A percentile compares a stretch with the other conserved stretches of the same genome.
Evolutionary conservation across 495 filamentous ascomycete genomes (phyloP).

Genomic region (Copromyces sp.): DNA sequence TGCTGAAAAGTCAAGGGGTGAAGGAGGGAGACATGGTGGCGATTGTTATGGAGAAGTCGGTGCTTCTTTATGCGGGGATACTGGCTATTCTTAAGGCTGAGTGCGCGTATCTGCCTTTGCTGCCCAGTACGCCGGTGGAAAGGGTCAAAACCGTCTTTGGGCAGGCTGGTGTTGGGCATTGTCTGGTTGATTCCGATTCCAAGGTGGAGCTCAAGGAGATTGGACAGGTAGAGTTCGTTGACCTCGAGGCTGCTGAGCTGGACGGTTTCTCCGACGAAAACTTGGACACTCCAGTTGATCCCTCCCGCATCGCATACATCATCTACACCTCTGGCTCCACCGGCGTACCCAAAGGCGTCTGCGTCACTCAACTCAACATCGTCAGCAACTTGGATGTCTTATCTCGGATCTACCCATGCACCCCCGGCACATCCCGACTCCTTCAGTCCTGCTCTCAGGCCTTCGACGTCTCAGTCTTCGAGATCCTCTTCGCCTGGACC

Average conservation of each 20-base stretch:
- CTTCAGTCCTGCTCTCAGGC: constrained; percentile 65
- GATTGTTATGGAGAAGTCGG: constrained; percentile 61
- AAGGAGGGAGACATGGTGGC: constrained; percentile 46
- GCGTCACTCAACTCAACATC: constrained; percentile 58
- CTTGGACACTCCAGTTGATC: constrained; percentile 20
- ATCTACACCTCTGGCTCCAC: constrained; percentile 61
- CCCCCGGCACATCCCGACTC: constrained; percentile 34
- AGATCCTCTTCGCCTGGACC: constrained; percentile 70
- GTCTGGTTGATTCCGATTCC: constrained; percentile 29
- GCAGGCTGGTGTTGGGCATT: constrained; percentile 38
- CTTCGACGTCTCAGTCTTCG: constrained; percentile 72
- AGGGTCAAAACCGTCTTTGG: constrained; percentile 45
- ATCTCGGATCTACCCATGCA: constrained; percentile 46
- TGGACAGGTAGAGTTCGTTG: constrained; percentile 21
- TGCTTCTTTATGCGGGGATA: constrained; percentile 57
- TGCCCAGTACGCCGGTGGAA: constrained; percentile 49
- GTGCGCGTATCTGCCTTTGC: constrained; percentile 62
- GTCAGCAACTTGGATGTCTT: constrained; percentile 56
- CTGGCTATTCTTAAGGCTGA: constrained; percentile 63
- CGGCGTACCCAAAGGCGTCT: constrained; percentile 58
- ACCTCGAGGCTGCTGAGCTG: constrained; percentile 23
- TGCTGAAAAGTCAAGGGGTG: constrained; percentile 38
- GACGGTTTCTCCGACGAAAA: constrained; percentile 17
- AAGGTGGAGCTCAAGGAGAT: constrained; percentile 10
- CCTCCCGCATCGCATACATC: constrained; percentile 41